phyloP scores from a whole-genome alignment of 345 rosid species.

The Trapa bicornis region DNA sequence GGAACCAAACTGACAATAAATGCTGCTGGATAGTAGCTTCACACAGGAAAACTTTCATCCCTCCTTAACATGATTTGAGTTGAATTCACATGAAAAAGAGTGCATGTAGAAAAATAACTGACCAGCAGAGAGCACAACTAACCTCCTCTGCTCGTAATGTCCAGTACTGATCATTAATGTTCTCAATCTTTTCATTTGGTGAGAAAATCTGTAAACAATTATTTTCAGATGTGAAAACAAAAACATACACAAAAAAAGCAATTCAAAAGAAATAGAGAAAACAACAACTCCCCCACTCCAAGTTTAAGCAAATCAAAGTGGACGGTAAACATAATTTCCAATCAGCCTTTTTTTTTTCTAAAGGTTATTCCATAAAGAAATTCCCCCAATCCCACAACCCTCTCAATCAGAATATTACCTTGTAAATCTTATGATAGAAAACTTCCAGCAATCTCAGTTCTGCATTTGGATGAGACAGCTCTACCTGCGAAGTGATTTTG shows the following conservation, averaged over 20 bases:
- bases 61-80: background rate
- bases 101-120: background rate
- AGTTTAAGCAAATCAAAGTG: no score
- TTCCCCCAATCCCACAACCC: no score
- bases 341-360: background rate
- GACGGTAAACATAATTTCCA: background rate
- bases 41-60: background rate
- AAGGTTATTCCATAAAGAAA: no score
- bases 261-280: background rate
- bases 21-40: no score
- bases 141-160: constrained; percentile 76
- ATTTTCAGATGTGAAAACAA: background rate
- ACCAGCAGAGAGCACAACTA: background rate
- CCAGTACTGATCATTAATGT: constrained; percentile 73
- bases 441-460: constrained; percentile 65
- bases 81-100: background rate
- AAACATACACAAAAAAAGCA: background rate
- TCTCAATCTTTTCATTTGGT: constrained; percentile 53
- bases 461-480: constrained; percentile 48
- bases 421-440: constrained; percentile 63
- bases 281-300: background rate
- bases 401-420: constrained; percentile 22
- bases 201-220: constrained; percentile 47
- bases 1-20: no score
- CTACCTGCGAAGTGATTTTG: constrained; percentile 31